phyloP scores from a whole-genome alignment of 2,329 filamentous ascomycete species.

The Chlorencoelia australis region DNA sequence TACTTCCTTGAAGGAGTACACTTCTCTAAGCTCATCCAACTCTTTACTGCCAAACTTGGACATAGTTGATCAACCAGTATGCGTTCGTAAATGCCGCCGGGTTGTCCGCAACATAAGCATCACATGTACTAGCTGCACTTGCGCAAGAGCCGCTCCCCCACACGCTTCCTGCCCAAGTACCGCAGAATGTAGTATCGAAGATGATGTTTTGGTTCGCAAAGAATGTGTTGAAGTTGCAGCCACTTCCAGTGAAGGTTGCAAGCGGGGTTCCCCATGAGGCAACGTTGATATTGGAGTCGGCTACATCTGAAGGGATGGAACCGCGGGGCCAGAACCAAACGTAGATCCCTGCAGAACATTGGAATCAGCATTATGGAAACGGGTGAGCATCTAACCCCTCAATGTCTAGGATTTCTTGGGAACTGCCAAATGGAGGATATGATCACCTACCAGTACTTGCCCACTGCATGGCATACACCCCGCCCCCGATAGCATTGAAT shows the following conservation, averaged over 20 bases:
- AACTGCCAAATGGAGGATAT: too few species aligned
- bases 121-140: slow-evolving; percentile 52
- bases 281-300: slow-evolving; percentile 44
- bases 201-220: slow-evolving; percentile 63
- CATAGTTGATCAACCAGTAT: slow-evolving; percentile 62
- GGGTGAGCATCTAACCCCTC: too few species aligned
- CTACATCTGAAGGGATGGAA: slow-evolving; percentile 55
- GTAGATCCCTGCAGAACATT: slow-evolving; percentile 50
- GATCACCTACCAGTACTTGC: too few species aligned
- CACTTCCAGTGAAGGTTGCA: slow-evolving; percentile 49
- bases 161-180: slow-evolving; percentile 60
- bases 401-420: too few species aligned
- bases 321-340: slow-evolving; percentile 66
- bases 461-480: slow-evolving; percentile 63
- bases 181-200: slow-evolving; percentile 43
- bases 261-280: slow-evolving; percentile 55
- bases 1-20: too few species aligned
- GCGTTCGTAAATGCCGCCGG: slow-evolving; percentile 56
- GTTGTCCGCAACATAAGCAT: slow-evolving; percentile 62
- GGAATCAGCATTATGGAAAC: too few species aligned
- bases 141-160: slow-evolving; percentile 54
- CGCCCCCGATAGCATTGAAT: slow-evolving; percentile 56
- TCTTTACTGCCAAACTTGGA: slow-evolving; percentile 1
- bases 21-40: too few species aligned
- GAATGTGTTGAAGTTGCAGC: slow-evolving; percentile 53